Evolutionary conservation across 2,329 filamentous ascomycete species (phyloP), one percentile per base, ranked within the genome.

Genomic region (Monosporascus sp.): DNA sequence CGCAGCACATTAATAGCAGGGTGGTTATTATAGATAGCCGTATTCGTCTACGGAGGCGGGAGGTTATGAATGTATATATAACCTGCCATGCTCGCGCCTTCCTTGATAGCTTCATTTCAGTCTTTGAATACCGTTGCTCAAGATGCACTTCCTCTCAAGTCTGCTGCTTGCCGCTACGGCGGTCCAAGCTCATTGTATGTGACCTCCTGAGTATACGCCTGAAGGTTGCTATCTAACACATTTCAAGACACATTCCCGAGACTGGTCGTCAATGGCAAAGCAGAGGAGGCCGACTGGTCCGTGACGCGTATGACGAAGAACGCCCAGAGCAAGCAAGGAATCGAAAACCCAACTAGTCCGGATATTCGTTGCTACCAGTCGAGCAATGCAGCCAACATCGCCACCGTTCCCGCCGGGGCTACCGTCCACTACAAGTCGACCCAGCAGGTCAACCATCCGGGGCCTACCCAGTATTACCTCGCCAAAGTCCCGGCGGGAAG

Each of bases 391-490:
- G 55, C 63, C 22, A 59, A 61, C 31, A 52, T 69, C 22, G 56
- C 57, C 14, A 57, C 56, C 3, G 65, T 70, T 3, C 64, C 66
- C 2, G 68, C 68, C 17, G 68, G 68, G 5, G 59, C 67, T 5
- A 65, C 63, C 2, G 56, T 70, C 25, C 66, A 70, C 54, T 70
- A 68, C 55, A 52, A 70, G 46, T 68, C 68, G 17, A 67, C 67
- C 1, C 68, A 69, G 56, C 67, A 70, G 54, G 60, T 69, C 46
- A 70, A 69, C 39, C 69, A 71, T 51, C 71, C 69, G 2, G 71
- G 71, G 0, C 70, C 72, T n/a, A 68, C 68, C 9, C 68, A 72
- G 57, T 72, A 70, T 56, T 71, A 72, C 49, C 62, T 72, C 25
- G 69, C 70, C 56, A 68, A 68, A 51, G 70, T 71, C 0, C 70